Evolutionary conservation across 2,329 filamentous ascomycete species (phyloP), one percentile per base, ranked within the genome.

Genomic region (Calonectria hongkongensis): DNA sequence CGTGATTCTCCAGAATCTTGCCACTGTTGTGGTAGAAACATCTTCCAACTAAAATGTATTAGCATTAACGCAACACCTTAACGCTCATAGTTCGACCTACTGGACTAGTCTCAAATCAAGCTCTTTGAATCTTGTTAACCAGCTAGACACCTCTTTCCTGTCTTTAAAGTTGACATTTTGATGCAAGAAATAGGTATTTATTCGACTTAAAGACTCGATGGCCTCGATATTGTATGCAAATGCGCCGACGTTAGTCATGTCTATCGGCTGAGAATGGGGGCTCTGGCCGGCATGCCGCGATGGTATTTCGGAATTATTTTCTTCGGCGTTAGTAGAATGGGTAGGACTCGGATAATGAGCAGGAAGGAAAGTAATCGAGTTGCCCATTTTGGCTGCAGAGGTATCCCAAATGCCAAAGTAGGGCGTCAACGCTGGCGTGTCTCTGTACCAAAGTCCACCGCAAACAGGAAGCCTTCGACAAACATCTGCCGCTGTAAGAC

Each of bases 201-300:
- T 85, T 0, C 83, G 82, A 56, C 85, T 87, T 5, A 88, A 76
- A 0, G 84, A 87, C 72, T 88, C 87, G 0, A 86, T 87, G 0
- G 86, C 86, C 69, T 88, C 86, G 12, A 88, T 83, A 10, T 84
- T 84, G 58, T 88, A 88, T 1, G 87, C 86, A 71, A 87, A 87
- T 0, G 85, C 86, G 0, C 87, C 87, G 0, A 88, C 79, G 0
- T 83, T 84, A 7, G 86, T 83, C 68, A 84, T 81, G 28, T 81
- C 78, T 0, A 81, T 77, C 0, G 73, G 15, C 54, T 51, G 27
- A 39, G 39, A 30, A 18, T 50, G 39, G 10, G 30, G 27, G 4
- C 27, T 51, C 13, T 58, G 54, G 33, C n/a, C 7, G 25, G 21
- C 33, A 21, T 8, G 43, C 10, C n/a, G 16, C 18, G 10, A 47